Evolutionary conservation across 306 rosid species (phyloP), one percentile per base, ranked within the genome.

Genomic region (Cucurbita ficifolia): DNA sequence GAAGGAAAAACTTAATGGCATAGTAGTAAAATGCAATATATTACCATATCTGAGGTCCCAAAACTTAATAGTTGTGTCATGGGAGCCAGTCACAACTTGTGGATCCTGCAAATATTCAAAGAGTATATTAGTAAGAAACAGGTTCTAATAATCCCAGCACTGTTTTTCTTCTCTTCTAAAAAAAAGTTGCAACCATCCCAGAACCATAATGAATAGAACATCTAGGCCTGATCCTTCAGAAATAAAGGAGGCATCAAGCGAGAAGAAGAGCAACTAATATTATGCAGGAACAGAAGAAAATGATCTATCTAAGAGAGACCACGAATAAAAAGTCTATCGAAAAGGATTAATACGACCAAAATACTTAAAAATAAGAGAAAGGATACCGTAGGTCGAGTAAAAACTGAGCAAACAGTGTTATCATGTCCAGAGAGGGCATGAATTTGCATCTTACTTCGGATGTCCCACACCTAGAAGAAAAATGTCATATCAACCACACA

Each of bases 31-130:
- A 21, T 14, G 67, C 60, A 75, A 10, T n/a, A 80, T 75, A 76
- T 88, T 89, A 91, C 99, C 96, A 74, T 85, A 84, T 95, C 97
- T 84, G 68, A 95, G 96, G 85, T 95, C 99, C 99, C 99, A 95
- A 84, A 91, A 89, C 83, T 95, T 95, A 74, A 95, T 91, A 76
- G 99, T 95, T 39, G 87, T 73, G 80, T 95, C 99, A 21, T 95
- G 99, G 75, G 99, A 94, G 55, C 99, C 99, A 19, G 99, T 94
- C 71, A 94, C 88, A 65, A 94, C 99, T 89, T 94, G 99, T 60
- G 97, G 99, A 84, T 94, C 96, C 99, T 94, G 79, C 38, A 76
- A 72, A 83, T 55, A 74, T 36, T 3, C 59, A 16, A 51, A 76
- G 51, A 80, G 38, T n/a, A 43, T 2, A 65, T 19, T 18, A 17